Evolutionary conservation across 148 eudicot species (phyloP).

Genomic region (Selenicereus undatus): DNA sequence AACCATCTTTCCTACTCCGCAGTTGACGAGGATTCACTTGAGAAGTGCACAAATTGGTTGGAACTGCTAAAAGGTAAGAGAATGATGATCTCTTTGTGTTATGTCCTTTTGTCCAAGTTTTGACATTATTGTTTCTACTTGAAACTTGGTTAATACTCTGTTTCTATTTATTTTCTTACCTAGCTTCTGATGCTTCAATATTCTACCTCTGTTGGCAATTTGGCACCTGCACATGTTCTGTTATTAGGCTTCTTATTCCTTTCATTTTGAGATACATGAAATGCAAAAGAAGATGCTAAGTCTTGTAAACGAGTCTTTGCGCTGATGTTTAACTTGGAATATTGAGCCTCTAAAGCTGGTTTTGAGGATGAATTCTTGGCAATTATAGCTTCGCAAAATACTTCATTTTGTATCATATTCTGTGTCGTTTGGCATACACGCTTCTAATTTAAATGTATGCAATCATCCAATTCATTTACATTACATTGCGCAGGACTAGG

Average conservation of each 20-base stretch:
- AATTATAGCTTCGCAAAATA: not conserved
- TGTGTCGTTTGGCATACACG: too few species aligned
- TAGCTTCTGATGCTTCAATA: not conserved
- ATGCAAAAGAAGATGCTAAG: not conserved
- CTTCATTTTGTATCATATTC: not conserved
- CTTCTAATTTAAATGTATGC: too few species aligned
- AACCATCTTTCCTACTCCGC: slow-evolving; percentile 15
- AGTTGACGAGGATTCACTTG: slow-evolving; percentile 71
- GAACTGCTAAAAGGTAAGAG: slow-evolving; percentile 83
- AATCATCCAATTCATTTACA: too few species aligned
- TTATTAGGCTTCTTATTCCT: not conserved
- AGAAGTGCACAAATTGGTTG: slow-evolving; percentile 72
- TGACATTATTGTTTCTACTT: not conserved
- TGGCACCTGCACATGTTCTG: not conserved
- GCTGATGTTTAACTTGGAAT: not conserved
- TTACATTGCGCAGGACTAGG: too few species aligned
- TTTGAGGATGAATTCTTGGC: not conserved
- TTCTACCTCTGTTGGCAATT: not conserved
- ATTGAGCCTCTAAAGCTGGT: not conserved
- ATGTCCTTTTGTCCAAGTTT: not conserved
- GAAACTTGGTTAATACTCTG: slow-evolving; percentile 1
- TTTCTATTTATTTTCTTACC: not conserved
- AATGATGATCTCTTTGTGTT: not conserved
- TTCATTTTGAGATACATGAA: not conserved
- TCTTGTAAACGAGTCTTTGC: not conserved